These are phyloP conservation scores for Bromus sterilis DNA, from an alignment of 176 grass and related monocot species.

Conservation along the genomic window DNA sequence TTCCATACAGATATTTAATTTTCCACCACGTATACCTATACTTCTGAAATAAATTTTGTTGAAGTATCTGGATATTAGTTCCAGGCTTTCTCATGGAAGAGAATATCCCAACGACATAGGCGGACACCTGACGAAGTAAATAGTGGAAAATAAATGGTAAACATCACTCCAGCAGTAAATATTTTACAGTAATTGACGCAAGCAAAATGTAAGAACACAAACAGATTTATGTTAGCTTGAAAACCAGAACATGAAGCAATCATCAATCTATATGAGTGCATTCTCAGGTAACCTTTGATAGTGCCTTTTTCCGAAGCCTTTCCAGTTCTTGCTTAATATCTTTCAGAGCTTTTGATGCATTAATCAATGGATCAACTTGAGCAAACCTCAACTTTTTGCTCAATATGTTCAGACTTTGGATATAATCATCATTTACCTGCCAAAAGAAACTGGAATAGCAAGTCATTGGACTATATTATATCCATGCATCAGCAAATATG, in stretches of 20 bases:
- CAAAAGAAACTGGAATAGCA: constrained; percentile 42
- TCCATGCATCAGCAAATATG: neutral
- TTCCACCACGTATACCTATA: constrained; percentile 47
- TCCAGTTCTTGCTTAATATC: constrained; percentile 73
- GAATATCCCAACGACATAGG: constrained; percentile 56
- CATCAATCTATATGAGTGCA: neutral
- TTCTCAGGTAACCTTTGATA: constrained; percentile 50
- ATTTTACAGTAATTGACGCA: neutral
- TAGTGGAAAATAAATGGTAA: neutral
- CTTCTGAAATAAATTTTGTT: constrained; percentile 81
- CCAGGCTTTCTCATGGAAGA: constrained; percentile 72
- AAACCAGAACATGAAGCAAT: neutral
- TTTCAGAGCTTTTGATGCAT: constrained; percentile 69
- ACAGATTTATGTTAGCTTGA: neutral
- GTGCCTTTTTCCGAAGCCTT: constrained; percentile 59
- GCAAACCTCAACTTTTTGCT: constrained; percentile 83
- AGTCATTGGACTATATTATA: constrained; percentile 33
- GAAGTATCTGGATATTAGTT: constrained; percentile 93
- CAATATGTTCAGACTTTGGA: constrained; percentile 53
- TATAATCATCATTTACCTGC: constrained; percentile 70
- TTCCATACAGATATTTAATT: neutral
- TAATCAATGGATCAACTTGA: constrained; percentile 58
- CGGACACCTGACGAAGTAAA: constrained; percentile 53
- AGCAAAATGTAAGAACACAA: neutral
- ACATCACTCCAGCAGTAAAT: neutral